Evolutionary conservation across 1,139 yeast genomes (phyloP).

Genomic region (Saccharomyces hybrid): DNA sequence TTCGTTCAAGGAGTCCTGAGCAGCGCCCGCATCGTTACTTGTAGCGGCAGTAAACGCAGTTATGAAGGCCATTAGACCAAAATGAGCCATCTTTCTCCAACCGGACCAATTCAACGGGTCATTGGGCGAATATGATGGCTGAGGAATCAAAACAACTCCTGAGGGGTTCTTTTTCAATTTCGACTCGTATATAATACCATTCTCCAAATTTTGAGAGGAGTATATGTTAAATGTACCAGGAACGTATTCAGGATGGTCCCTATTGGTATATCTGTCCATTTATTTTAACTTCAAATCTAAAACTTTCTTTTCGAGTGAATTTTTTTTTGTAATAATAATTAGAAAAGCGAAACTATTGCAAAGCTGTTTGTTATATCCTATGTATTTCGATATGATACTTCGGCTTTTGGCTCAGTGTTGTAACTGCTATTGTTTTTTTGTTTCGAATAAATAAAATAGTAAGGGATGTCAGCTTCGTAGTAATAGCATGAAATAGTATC

Average conservation of each 20-base stretch:
- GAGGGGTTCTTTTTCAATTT: constrained; percentile 42
- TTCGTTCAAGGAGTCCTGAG: constrained; percentile 64
- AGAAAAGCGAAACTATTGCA: neutral
- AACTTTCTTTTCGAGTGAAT: neutral
- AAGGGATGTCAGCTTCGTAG: constrained; percentile 1
- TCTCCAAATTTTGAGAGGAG: constrained; percentile 31
- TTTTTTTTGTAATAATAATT: neutral
- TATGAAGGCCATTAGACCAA: constrained; percentile 54
- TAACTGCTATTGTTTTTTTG: neutral
- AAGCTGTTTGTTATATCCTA: neutral
- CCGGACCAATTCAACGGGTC: constrained; percentile 66
- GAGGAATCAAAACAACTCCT: constrained; percentile 61
- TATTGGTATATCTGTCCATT: constrained; percentile 41
- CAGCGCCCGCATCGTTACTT: constrained; percentile 74
- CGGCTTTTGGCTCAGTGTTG: neutral
- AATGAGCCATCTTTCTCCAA: constrained; percentile 52
- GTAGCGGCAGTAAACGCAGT: constrained; percentile 82
- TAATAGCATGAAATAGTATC: constrained; percentile 1
- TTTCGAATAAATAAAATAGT: neutral
- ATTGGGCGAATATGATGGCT: constrained; percentile 68
- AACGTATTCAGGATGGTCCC: constrained; percentile 45
- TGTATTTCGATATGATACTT: neutral
- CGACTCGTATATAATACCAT: constrained; percentile 38
- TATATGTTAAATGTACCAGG: constrained; percentile 60
- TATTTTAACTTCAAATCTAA: neutral